A percentile compares a stretch with the other conserved stretches of the same genome.
These are phyloP conservation scores for Pythium angustatum DNA, from an alignment of 352 stramenopile species.

Conservation along the genomic window DNA sequence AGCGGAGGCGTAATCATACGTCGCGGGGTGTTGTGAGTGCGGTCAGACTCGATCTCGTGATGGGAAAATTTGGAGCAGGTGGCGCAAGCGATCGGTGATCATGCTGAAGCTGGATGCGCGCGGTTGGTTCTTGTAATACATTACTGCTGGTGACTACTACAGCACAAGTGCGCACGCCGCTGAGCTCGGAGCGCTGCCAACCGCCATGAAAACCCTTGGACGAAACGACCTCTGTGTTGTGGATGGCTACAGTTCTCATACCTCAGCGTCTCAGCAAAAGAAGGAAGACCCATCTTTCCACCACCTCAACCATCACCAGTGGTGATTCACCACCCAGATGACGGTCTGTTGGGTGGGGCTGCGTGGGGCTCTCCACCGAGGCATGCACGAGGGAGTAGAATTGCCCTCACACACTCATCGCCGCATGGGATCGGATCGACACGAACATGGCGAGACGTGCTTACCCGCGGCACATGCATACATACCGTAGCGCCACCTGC, in stretches of 20 bases:
- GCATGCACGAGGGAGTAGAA: too few relatives aligned
- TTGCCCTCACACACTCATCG: too few relatives aligned
- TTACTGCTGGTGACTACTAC: neutral
- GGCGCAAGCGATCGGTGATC: neutral
- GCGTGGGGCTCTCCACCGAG: too few relatives aligned
- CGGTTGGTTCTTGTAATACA: too few relatives aligned
- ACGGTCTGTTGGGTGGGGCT: too few relatives aligned
- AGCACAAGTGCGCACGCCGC: neutral
- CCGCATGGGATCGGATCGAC: too few relatives aligned
- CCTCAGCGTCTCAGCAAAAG: neutral
- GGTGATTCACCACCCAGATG: too few relatives aligned
- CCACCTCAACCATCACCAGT: neutral
- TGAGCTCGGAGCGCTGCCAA: too few relatives aligned
- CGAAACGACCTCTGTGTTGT: too few relatives aligned
- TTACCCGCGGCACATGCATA: neutral
- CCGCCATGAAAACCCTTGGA: too few relatives aligned
- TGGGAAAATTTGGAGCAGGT: neutral
- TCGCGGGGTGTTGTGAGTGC: neutral
- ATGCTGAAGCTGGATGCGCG: too few relatives aligned
- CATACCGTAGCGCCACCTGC: neutral
- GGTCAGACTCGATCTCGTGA: neutral
- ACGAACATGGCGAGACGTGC: too few relatives aligned
- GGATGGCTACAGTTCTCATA: neutral
- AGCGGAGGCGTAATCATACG: slow-evolving; percentile 1
- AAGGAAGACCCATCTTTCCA: neutral